Evolutionary conservation across 2,329 filamentous ascomycete genomes (phyloP).

Genomic region (Polytolypa hystricis): DNA sequence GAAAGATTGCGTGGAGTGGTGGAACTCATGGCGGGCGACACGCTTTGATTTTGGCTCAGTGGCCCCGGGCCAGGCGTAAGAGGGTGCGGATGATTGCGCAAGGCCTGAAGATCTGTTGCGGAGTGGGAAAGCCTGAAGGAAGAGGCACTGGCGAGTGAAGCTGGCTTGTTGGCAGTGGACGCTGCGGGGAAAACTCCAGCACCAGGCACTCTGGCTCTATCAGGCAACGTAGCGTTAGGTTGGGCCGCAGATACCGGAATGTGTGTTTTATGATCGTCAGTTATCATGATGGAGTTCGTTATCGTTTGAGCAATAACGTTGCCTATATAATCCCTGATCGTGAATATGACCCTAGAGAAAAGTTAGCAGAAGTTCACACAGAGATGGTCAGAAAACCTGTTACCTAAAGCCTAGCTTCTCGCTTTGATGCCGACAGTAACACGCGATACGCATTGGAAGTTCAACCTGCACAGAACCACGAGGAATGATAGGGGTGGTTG

Average conservation of each 20-base stretch:
- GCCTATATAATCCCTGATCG: slow-evolving; percentile 70
- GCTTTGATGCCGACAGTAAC: slow-evolving; percentile 89
- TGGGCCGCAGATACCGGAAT: slow-evolving; percentile 30
- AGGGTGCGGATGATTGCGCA: slow-evolving; percentile 43
- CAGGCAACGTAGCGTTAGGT: slow-evolving; percentile 25
- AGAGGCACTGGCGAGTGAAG: slow-evolving; percentile 24
- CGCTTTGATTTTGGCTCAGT: slow-evolving; percentile 27
- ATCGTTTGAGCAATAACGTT: slow-evolving; percentile 73
- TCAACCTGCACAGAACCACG: slow-evolving; percentile 64
- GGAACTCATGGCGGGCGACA: slow-evolving; percentile 31
- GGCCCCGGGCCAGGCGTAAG: slow-evolving; percentile 29
- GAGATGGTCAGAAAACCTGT: slow-evolving; percentile 13
- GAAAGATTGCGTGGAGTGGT: slow-evolving; percentile 55
- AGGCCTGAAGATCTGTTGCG: slow-evolving; percentile 50
- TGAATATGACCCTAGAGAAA: slow-evolving; percentile 65
- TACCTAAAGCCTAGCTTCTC: slow-evolving; percentile 79
- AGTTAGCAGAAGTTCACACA: slow-evolving; percentile 12
- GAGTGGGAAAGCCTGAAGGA: slow-evolving; percentile 50
- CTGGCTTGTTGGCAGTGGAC: slow-evolving; percentile 20
- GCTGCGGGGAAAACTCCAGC: slow-evolving; percentile 33
- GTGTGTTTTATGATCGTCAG: slow-evolving; percentile 93
- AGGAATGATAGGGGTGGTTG: slow-evolving; percentile 22
- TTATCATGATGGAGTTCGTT: slow-evolving; percentile 87
- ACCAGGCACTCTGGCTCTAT: slow-evolving; percentile 31
- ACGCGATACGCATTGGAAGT: slow-evolving; percentile 89